These are phyloP conservation scores for Grosmannia serpens DNA, from an alignment of 2,329 filamentous ascomycete species.

Conservation along the genomic window DNA sequence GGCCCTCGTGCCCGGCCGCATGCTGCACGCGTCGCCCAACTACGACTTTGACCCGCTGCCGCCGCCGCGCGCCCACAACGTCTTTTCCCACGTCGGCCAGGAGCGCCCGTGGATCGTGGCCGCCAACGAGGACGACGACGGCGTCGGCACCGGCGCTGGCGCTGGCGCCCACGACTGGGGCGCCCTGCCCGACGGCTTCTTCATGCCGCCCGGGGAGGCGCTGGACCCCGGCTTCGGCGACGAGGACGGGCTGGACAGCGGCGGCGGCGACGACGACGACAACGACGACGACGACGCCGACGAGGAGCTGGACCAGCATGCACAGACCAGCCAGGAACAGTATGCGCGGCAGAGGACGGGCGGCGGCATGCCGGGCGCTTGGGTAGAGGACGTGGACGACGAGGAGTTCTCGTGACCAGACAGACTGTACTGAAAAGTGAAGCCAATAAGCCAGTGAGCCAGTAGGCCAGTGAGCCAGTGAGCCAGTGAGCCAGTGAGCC, in stretches of 20 bases:
- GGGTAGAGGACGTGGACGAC: slow-evolving; percentile 8
- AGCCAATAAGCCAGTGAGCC: neutral
- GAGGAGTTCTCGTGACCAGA: neutral
- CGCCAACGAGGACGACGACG: slow-evolving; percentile 3
- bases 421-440: too few relatives aligned
- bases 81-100: slow-evolving; percentile 34
- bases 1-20: slow-evolving; percentile 51
- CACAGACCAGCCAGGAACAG: neutral
- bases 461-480: too few relatives aligned
- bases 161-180: neutral
- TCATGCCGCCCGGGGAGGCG: neutral
- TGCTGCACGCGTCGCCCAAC: slow-evolving; percentile 54
- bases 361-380: slow-evolving; percentile 8
- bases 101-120: slow-evolving; percentile 29
- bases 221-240: neutral
- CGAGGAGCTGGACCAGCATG: neutral
- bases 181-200: neutral
- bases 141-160: neutral
- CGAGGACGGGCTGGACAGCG: neutral
- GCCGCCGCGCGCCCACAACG: slow-evolving; percentile 45
- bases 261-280: neutral
- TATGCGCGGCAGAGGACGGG: neutral
- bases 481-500: too few relatives aligned
- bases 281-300: neutral
- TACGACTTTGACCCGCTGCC: slow-evolving; percentile 76